Evolutionary conservation across 495 filamentous ascomycete genomes (phyloP).

Genomic region (Lichina pygmaea): DNA sequence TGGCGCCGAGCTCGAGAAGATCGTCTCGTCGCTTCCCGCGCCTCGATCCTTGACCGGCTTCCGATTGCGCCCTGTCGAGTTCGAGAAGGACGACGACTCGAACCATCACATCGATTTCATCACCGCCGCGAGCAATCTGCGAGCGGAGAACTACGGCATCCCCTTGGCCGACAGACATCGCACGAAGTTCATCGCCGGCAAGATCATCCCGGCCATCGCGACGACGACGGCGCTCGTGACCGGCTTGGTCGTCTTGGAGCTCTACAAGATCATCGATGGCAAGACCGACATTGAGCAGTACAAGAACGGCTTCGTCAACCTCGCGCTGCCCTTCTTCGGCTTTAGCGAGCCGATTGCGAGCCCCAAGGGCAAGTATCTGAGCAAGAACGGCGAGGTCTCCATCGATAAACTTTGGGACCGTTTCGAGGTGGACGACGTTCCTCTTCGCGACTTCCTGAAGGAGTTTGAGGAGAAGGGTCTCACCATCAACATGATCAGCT

Average conservation of each 20-base stretch:
- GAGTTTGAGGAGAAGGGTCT: constrained; percentile 59
- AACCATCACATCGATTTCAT: constrained; percentile 99
- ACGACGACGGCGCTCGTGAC: constrained; percentile 93
- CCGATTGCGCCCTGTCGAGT: constrained; percentile 76
- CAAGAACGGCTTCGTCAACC: constrained; percentile 97
- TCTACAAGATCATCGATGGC: constrained; percentile 92
- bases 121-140: constrained; percentile 83
- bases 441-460: constrained; percentile 56
- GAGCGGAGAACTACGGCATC: constrained; percentile 95
- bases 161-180: constrained; percentile 74
- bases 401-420: constrained; percentile 97
- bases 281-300: constrained; percentile 88
- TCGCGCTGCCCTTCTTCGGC: constrained; percentile 89
- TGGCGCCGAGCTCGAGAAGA: constrained; percentile 36
- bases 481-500: constrained; percentile 76
- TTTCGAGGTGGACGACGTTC: constrained; percentile 74
- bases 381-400: constrained; percentile 46
- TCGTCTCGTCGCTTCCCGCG: constrained; percentile 40
- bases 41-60: constrained; percentile 62
- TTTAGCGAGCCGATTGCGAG: constrained; percentile 91
- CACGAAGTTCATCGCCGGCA: constrained; percentile 98
- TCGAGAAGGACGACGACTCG: constrained; percentile 97
- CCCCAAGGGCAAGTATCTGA: constrained; percentile 68
- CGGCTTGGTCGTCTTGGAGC: constrained; percentile 71
- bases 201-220: constrained; percentile 97